Percentiles rank a stretch among this genome's conserved stretches.
Conservation (phyloP, 2,329 filamentous ascomycete genomes). For the Fusarium nurragi region DNA sequence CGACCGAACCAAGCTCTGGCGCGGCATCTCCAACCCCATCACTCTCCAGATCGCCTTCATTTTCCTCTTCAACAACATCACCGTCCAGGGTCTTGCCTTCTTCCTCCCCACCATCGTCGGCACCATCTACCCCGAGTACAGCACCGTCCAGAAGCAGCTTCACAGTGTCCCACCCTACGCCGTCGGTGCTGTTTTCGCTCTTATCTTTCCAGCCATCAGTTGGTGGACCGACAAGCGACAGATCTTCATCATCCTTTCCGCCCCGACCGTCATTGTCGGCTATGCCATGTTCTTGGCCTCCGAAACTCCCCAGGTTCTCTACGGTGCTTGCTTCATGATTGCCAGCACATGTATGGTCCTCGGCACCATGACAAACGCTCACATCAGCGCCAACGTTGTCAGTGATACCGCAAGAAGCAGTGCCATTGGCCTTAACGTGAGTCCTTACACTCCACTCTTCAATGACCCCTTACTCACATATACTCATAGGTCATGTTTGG, state of each 20-base stretch:
- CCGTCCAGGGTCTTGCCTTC: constrained; percentile 73
- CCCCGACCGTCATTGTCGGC: constrained; percentile 68
- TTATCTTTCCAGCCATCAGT: constrained; percentile 65
- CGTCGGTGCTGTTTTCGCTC: constrained; percentile 68
- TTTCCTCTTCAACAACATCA: constrained; percentile 73
- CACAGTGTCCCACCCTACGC: constrained; percentile 72
- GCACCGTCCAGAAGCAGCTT: constrained; percentile 70
- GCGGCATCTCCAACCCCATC: constrained; percentile 68
- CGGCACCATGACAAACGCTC: constrained; percentile 70
- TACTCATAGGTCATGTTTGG: constrained; percentile 43
- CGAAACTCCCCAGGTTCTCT: constrained; percentile 58
- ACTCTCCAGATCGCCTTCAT: constrained; percentile 64
- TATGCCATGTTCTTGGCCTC: constrained; percentile 72
- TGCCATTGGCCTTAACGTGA: constrained; percentile 61
- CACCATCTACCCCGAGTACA: constrained; percentile 68
- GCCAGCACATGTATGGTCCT: constrained; percentile 68
- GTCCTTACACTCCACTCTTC: neutral
- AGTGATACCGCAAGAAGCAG: constrained; percentile 71
- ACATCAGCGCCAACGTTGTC: constrained; percentile 71
- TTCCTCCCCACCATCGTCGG: constrained; percentile 72
- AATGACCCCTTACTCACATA: neutral
- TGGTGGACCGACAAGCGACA: constrained; percentile 64
- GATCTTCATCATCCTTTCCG: constrained; percentile 63
- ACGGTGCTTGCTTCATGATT: constrained; percentile 72
- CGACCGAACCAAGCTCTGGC: constrained; percentile 64